Conservation (phyloP, 1,284 basidiomycete species). For the Sporisorium scitamineum region DNA sequence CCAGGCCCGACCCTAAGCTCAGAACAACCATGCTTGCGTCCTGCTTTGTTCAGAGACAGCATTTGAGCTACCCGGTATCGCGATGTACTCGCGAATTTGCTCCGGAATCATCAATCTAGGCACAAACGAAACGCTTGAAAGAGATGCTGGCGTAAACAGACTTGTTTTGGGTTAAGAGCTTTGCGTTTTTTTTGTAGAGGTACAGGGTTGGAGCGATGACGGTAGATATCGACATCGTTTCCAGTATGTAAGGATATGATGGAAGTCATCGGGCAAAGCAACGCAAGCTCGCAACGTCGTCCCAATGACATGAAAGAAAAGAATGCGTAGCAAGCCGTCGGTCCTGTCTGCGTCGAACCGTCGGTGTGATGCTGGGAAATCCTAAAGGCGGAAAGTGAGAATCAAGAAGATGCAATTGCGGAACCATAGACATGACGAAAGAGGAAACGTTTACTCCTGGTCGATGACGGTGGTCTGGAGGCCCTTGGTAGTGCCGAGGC, state of each 20-base stretch:
- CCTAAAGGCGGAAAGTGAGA: conserved; percentile 18
- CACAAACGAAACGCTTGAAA: not conserved
- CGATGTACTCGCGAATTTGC: not conserved
- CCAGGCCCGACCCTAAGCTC: not conserved
- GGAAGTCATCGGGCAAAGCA: conserved; percentile 24
- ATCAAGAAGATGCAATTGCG: conserved; percentile 39
- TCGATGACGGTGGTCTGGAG: conserved; percentile 67
- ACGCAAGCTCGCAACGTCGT: conserved; percentile 48
- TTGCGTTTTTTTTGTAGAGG: conserved; percentile 52
- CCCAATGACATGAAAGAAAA: conserved; percentile 25
- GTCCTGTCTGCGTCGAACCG: conserved; percentile 34
- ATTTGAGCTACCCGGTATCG: not conserved
- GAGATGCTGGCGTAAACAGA: conserved; percentile 42
- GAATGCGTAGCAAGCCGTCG: conserved; percentile 29
- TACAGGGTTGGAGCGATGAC: conserved; percentile 33
- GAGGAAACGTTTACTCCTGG: conserved; percentile 58
- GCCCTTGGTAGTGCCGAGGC: conserved; percentile 68
- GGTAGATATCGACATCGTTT: conserved; percentile 3
- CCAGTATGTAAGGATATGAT: conserved; percentile 30
- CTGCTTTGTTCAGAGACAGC: not conserved
- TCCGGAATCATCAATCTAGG: not conserved
- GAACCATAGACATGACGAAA: conserved; percentile 32
- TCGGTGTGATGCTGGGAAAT: conserved; percentile 27
- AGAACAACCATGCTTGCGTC: not conserved
- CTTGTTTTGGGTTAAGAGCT: conserved; percentile 45